phyloP scores from a whole-genome alignment of 1,284 basidiomycete species.

The Leucoagaricus sp. region DNA sequence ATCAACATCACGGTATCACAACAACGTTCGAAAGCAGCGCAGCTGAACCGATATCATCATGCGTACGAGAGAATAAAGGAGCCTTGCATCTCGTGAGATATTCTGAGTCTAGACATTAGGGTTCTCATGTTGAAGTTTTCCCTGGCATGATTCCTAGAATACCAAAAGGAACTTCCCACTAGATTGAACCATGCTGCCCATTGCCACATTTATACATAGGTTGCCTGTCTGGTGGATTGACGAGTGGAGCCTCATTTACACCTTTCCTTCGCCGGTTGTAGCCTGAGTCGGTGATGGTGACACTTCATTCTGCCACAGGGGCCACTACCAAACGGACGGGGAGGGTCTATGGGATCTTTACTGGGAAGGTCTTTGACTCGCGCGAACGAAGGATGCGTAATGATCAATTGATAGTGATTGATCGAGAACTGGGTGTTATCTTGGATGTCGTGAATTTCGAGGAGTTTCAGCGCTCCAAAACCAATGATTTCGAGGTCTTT shows the following conservation, averaged over 20 bases:
- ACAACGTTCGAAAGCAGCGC: too few relatives aligned
- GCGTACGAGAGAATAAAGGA: too few relatives aligned
- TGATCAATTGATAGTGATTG: conserved; percentile 43
- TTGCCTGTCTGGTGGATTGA: background rate
- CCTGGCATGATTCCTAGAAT: too few relatives aligned
- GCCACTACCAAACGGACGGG: background rate
- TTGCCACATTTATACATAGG: too few relatives aligned
- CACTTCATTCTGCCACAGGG: background rate
- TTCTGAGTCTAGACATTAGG: too few relatives aligned
- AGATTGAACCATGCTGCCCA: background rate
- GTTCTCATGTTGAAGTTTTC: too few relatives aligned
- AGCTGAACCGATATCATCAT: too few relatives aligned
- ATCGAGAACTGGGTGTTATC: conserved; percentile 33
- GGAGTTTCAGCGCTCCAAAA: background rate
- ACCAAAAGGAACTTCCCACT: too few relatives aligned
- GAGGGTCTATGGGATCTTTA: conserved; percentile 26
- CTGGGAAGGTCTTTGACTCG: conserved; percentile 34
- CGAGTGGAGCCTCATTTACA: background rate
- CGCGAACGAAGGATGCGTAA: conserved; percentile 26
- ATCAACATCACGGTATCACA: too few relatives aligned
- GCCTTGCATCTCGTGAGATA: too few relatives aligned
- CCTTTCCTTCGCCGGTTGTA: background rate
- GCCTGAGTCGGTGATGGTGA: background rate
- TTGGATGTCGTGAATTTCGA: conserved; percentile 24
- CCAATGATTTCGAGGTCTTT: conserved; percentile 31